phyloP scores from a whole-genome alignment of 805 yeast genomes.

The Candida methanosorbosa region DNA sequence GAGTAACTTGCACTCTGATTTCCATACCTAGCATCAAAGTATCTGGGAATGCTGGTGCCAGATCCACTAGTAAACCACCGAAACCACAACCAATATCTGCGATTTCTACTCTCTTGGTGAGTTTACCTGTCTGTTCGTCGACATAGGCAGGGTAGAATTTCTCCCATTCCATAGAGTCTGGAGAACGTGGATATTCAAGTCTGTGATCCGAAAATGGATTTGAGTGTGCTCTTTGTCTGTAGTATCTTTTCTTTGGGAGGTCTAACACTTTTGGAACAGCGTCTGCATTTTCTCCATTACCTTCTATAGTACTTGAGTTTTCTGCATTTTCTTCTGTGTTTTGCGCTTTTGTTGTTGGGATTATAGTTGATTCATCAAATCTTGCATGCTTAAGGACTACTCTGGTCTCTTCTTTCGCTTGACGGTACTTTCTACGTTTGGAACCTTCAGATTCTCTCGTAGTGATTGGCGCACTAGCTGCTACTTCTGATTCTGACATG shows the following conservation, averaged over 20 bases:
- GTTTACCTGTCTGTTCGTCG: slow-evolving; percentile 30
- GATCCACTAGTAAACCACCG: slow-evolving; percentile 80
- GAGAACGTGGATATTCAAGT: slow-evolving; percentile 77
- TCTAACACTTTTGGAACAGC: too few relatives aligned
- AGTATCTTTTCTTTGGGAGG: slow-evolving; percentile 80
- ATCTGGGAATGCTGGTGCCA: slow-evolving; percentile 71
- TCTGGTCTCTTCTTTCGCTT: slow-evolving; percentile 34
- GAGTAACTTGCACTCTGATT: slow-evolving; percentile 94
- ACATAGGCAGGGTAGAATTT: slow-evolving; percentile 58
- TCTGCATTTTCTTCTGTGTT: slow-evolving; percentile 12
- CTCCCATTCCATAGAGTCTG: slow-evolving; percentile 83
- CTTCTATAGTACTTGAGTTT: slow-evolving; percentile 7
- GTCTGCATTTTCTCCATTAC: slow-evolving; percentile 6
- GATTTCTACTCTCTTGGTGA: slow-evolving; percentile 59
- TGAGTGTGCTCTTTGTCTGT: slow-evolving; percentile 96
- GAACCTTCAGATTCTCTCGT: too few relatives aligned
- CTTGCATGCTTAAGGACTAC: slow-evolving; percentile 36
- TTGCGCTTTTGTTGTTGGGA: slow-evolving; percentile 5
- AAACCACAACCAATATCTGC: slow-evolving; percentile 98
- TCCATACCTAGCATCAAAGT: slow-evolving; percentile 88
- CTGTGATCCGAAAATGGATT: slow-evolving; percentile 96
- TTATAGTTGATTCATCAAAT: slow-evolving; percentile 24
- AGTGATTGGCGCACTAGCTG: too few relatives aligned
- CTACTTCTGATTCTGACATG: too few relatives aligned
- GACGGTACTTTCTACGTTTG: slow-evolving; percentile 42